Base-by-base conservation (phyloP, 2,329 filamentous ascomycete species). In the Aspergillus tanneri region DNA sequence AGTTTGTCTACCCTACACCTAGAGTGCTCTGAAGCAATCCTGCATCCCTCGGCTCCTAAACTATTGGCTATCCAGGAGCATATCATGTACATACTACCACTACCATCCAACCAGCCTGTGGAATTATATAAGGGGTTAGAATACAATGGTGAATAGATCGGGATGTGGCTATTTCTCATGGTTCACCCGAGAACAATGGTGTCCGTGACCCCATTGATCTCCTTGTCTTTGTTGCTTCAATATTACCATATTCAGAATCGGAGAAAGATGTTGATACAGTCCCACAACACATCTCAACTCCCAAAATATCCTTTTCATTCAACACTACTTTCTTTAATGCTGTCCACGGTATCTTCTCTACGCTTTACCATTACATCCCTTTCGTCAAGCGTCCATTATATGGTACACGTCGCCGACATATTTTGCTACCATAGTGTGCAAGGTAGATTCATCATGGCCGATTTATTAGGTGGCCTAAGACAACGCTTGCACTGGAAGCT, bases 161-260 rank as follows among this genome's bases (percentile, higher is more conserved):
- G 34, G 25, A 30, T 34, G 44, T 44, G 54, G 24, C 18, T 34
- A 28, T 35, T n/a, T n/a, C n/a, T 46, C 25, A 32, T 30, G 11
- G 11, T 19, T 10, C 30, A 14, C 21, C 18, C 16, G 23, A 49
- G 48, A 56, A 62, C 59, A 62, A 62, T 63, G 53, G 43, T 24
- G 53, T 43, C 47, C 23, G 46, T 30, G 12, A 23, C n/a, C 41
- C 37, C 54, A 57, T 61, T 62, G 48, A 56, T 46, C 39, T 54
- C 35, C 22, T n/a, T 43, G 30, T 37, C 30, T 21, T 32, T 25
- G 39, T n/a, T 22, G 4, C 43, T 46, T 56, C 53, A 62, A 65
- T 63, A 46, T 53, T 57, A 51, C 57, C 52, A 50, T 44, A 51
- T 60, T 49, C 21, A 47, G 55, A 39, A 24, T 18, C 11, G n/a